Percentiles rank a stretch among this genome's conserved stretches.
Conservation (phyloP, 306 rosid species). For the Castanea mollissima region DNA sequence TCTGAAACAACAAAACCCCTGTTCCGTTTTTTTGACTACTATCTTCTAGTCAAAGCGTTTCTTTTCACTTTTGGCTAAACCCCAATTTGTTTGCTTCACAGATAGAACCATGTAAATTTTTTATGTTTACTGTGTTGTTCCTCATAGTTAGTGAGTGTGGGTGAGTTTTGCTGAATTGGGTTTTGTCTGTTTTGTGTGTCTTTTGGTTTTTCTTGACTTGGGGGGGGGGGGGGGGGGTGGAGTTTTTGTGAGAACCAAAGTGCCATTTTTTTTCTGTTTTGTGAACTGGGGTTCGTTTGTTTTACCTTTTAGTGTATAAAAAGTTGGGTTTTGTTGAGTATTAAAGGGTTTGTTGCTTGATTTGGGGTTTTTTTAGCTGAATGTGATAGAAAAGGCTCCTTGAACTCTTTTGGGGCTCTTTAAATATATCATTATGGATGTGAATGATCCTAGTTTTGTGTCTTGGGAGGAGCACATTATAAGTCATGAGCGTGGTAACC, state of each 20-base stretch:
- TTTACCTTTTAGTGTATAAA: not conserved
- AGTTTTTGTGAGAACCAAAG: conserved; percentile 15
- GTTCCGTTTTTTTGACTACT: not conserved
- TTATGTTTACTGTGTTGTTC: not conserved
- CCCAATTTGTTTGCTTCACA: conserved; percentile 7
- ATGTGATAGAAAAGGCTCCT: conserved; percentile 23
- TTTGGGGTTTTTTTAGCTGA: conserved; percentile 21
- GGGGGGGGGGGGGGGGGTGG: conserved; percentile 2
- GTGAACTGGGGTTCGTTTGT: conserved; percentile 6
- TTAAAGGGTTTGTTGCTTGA: conserved; percentile 5
- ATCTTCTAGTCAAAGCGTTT: conserved; percentile 7
- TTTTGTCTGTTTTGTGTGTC: conserved; percentile 1
- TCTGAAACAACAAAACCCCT: not conserved
- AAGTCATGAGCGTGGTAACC: conserved; percentile 73
- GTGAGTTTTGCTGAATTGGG: not conserved
- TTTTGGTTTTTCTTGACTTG: conserved; percentile 7
- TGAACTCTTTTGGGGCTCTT: not conserved
- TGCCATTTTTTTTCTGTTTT: conserved; percentile 21
- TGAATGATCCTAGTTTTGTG: conserved; percentile 44
- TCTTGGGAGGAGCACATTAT: conserved; percentile 79
- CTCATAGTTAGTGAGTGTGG: not conserved
- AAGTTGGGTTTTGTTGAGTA: conserved; percentile 26
- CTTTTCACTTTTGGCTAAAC: conserved; percentile 1
- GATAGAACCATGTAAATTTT: not conserved
- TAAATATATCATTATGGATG: conserved; percentile 32